Evolutionary conservation across 208 protist genomes (phyloP).

Genomic region (Trypanosoma cruzi): DNA sequence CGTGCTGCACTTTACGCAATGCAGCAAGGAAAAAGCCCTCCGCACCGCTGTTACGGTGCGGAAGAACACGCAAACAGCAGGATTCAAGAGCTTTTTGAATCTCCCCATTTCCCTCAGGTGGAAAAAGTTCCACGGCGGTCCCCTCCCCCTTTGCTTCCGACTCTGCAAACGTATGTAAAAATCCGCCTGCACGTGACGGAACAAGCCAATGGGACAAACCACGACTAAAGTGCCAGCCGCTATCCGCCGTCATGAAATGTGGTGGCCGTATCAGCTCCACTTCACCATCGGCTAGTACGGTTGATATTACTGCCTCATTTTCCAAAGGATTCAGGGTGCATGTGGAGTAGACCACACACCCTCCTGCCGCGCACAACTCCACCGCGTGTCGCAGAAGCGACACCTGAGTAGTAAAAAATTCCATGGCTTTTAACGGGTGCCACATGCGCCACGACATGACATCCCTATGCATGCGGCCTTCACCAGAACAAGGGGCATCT

Average conservation of each 20-base stretch:
- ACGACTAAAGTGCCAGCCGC: conserved; percentile 28
- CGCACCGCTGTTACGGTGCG: conserved; percentile 51
- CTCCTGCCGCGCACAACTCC: conserved; percentile 61
- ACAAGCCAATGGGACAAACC: conserved; percentile 66
- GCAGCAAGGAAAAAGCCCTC: conserved; percentile 84
- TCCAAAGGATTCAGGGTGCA: conserved; percentile 97
- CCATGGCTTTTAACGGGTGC: conserved; percentile 60
- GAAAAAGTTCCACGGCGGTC: conserved; percentile 43
- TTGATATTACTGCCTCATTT: conserved; percentile 95
- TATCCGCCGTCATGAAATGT: neutral
- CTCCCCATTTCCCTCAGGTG: conserved; percentile 12
- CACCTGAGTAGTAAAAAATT: conserved; percentile 75
- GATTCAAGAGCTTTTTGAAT: conserved; percentile 10
- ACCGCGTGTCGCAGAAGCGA: conserved; percentile 74
- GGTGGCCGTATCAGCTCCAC: conserved; percentile 58
- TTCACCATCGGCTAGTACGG: conserved; percentile 52
- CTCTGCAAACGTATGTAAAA: conserved; percentile 43
- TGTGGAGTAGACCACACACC: conserved; percentile 95
- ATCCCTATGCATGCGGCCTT: conserved; percentile 88
- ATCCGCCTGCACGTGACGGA: conserved; percentile 57
- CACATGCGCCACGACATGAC: conserved; percentile 84
- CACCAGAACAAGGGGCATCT: conserved; percentile 95
- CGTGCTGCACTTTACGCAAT: conserved; percentile 29
- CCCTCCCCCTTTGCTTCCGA: conserved; percentile 39
- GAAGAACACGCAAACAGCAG: conserved; percentile 69